These are phyloP conservation scores for Avena sativa DNA, from an alignment of 176 grass and related monocot genomes.

Conservation along the genomic window DNA sequence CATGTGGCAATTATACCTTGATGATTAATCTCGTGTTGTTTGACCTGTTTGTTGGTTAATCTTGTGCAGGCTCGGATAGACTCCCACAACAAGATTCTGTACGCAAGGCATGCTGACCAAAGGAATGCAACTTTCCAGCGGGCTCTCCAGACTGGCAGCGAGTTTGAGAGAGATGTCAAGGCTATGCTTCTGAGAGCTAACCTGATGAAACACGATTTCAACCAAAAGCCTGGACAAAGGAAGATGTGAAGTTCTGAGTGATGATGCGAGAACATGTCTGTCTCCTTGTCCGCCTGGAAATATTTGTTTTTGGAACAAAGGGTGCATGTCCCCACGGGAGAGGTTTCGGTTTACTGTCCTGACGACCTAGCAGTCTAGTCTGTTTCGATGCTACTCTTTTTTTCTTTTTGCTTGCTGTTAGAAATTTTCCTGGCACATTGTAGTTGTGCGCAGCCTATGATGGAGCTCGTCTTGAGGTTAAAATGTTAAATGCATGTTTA, in stretches of 20 bases:
- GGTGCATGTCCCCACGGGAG: conserved; percentile 13
- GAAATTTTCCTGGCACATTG: background rate
- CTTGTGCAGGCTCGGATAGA: conserved; percentile 89
- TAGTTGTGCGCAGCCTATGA: background rate
- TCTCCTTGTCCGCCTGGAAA: conserved; percentile 22
- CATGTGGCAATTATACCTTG: background rate
- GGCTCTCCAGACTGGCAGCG: conserved; percentile 75
- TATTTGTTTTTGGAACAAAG: conserved; percentile 30
- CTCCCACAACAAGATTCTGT: conserved; percentile 98
- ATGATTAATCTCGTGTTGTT: background rate
- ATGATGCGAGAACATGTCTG: background rate
- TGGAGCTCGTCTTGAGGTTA: conserved; percentile 5
- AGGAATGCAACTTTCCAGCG: conserved; percentile 86
- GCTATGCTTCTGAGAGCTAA: conserved; percentile 90
- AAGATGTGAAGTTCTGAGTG: conserved; percentile 46
- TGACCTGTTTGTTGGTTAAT: conserved; percentile 19
- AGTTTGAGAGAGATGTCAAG: conserved; percentile 88
- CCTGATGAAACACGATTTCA: conserved; percentile 87
- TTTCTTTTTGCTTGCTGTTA: background rate
- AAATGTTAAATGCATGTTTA: background rate
- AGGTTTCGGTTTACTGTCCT: conserved; percentile 6
- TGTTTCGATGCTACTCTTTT: background rate
- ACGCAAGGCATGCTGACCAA: conserved; percentile 84
- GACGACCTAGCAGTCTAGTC: background rate
- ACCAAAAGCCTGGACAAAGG: conserved; percentile 43